Evolutionary conservation across 345 rosid genomes (phyloP), one percentile per base, ranked within the genome.

Genomic region (Euphorbia tirucalli): DNA sequence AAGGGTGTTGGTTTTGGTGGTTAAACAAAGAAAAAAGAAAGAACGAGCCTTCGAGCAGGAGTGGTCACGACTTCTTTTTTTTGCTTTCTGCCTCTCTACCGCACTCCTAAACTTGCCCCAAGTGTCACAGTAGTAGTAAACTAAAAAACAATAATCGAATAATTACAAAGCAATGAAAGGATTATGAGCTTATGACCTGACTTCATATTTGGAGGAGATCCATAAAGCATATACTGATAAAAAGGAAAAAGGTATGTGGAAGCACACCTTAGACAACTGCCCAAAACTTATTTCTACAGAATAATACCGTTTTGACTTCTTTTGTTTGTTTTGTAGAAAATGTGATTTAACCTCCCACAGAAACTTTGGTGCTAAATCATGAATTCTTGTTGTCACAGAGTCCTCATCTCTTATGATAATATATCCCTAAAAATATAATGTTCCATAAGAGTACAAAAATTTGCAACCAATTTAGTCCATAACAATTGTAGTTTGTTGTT

Each of bases 251-350:
- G 7, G 25, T 32, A n/a, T 22, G 2, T 30, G 59, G 11, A 21
- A 52, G 58, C 25, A n/a, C 64, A 39, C 27, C 30, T 81, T 74
- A 85, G 54, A 85, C 69, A 65, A 89, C 73, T 22, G 89, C 89
- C 97, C 97, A 96, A 73, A 93, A 96, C 78, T 75, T 93, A 81
- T 91, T 96, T 71, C 93, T 83, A 77, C 98, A 88, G 30, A 93
- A 77, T 46, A 96, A 74, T 60, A 89, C 93, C 9, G 82, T 74
- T 66, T 91, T 98, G 64, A 61, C 80, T 67, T 79, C 81, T 84
- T 93, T 73, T 80, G 81, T 77, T 78, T 88, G 82, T 87, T 88
- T 59, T 83, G 68, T 16, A 90, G 80, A 67, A 66, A n/a, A 71
- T 88, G 86, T 32, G 86, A 79, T 72, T 86, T 73, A 18, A 88